These are phyloP conservation scores for Urostyla sp. DNA, from an alignment of 73 alveolate species.

Conservation along the genomic window DNA sequence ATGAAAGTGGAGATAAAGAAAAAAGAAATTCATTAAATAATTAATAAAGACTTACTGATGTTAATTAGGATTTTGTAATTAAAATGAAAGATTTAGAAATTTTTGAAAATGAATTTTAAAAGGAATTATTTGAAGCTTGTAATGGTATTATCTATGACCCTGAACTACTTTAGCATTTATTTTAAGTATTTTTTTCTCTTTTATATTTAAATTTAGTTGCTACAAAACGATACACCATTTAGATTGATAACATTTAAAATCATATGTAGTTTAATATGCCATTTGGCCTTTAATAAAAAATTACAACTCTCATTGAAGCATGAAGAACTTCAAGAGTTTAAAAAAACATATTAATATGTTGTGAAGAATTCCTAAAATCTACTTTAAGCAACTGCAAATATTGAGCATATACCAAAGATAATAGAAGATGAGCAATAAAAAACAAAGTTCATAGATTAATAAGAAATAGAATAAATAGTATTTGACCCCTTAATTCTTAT, in stretches of 20 bases:
- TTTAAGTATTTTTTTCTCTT: too few relatives aligned
- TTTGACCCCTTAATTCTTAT: conserved; percentile 43
- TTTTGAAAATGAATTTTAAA: conserved; percentile 7
- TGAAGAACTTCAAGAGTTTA: conserved; percentile 5
- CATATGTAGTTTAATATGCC: conserved; percentile 38
- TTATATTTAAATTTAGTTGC: too few relatives aligned
- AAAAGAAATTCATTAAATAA: conserved; percentile 15
- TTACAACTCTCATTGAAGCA: conserved; percentile 13
- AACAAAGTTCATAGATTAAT: conserved; percentile 50
- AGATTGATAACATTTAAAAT: conserved; percentile 57
- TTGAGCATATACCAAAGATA: conserved; percentile 45
- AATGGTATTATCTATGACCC: conserved; percentile 40
- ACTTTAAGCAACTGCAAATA: neutral
- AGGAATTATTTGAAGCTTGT: conserved; percentile 14
- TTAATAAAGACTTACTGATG: neutral
- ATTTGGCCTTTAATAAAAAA: conserved; percentile 54
- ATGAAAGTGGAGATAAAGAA: conserved; percentile 2
- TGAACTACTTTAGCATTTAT: conserved; percentile 34
- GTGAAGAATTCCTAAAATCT: conserved; percentile 1
- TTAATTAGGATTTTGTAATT: too few relatives aligned
- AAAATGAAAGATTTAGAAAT: neutral
- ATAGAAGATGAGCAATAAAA: conserved; percentile 53
- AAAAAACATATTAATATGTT: conserved; percentile 19
- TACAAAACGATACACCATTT: conserved; percentile 60
- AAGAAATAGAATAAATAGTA: conserved; percentile 35